Evolutionary conservation across 1,284 basidiomycete genomes (phyloP).

Genomic region (Sphaerobolus stellatus): DNA sequence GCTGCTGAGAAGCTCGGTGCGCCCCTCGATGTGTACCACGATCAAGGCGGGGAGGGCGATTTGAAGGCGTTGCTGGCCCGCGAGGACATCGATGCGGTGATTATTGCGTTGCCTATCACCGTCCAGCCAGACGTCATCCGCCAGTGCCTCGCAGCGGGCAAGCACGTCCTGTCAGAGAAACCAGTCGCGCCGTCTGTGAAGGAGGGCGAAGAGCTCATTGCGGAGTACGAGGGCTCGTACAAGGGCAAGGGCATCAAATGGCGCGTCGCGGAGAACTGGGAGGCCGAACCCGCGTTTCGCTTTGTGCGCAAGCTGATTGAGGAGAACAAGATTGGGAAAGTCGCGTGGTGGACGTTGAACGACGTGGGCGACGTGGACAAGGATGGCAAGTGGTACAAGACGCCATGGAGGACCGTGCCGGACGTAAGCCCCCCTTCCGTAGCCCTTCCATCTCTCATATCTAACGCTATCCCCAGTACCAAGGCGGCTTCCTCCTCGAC

Average conservation of each 20-base stretch:
- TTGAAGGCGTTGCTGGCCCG: conserved; percentile 67
- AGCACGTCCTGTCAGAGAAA: conserved; percentile 86
- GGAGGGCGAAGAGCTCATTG: conserved; percentile 61
- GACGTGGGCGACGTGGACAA: conserved; percentile 58
- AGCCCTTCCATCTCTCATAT: background rate
- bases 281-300: conserved; percentile 63
- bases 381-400: conserved; percentile 74
- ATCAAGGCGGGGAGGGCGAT: conserved; percentile 35
- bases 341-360: conserved; percentile 61
- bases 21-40: conserved; percentile 56
- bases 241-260: conserved; percentile 72
- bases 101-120: conserved; percentile 77
- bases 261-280: conserved; percentile 85
- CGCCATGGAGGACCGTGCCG: conserved; percentile 79
- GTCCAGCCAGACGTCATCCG: conserved; percentile 68
- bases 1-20: conserved; percentile 41
- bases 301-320: conserved; percentile 54
- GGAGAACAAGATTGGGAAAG: conserved; percentile 60
- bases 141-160: conserved; percentile 65
- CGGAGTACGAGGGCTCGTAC: conserved; percentile 62
- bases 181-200: conserved; percentile 75
- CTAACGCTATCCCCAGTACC: conserved; percentile 53
- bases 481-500: conserved; percentile 81
- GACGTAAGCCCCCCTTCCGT: conserved; percentile 48
- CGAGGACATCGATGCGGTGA: conserved; percentile 66